Conservation (phyloP, 148 eudicot genomes). For the Chenopodium formosanum region DNA sequence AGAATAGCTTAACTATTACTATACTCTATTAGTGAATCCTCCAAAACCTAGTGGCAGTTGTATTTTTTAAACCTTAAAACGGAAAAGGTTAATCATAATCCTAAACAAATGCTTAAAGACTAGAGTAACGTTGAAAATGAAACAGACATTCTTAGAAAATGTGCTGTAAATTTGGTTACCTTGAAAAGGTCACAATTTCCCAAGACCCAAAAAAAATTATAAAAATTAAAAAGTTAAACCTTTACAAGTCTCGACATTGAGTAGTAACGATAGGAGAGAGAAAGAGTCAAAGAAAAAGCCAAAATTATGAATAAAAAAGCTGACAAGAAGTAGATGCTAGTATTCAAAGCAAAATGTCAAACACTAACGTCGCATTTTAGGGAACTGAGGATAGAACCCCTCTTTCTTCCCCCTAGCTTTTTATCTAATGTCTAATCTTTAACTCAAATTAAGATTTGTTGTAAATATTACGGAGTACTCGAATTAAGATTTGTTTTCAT, state of each 20-base stretch:
- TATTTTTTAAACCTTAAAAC: no score
- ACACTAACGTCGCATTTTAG: constrained; percentile 28
- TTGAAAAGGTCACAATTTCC: constrained; percentile 20
- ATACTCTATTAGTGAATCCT: no score
- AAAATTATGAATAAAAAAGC: constrained; percentile 20
- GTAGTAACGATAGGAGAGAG: neutral
- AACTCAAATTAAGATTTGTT: no score
- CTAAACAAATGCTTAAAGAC: no score
- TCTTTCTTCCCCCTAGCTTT: no score
- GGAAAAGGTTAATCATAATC: neutral
- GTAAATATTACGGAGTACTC: no score
- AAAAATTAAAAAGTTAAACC: neutral
- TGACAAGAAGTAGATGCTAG: constrained; percentile 19
- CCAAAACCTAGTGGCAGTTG: no score
- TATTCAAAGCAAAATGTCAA: constrained; percentile 36
- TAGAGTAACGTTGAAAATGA: constrained; percentile 23
- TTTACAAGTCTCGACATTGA: constrained; percentile 23
- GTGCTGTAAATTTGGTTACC: neutral
- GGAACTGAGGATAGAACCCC: neutral
- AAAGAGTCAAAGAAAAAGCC: constrained; percentile 32
- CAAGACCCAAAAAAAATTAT: neutral
- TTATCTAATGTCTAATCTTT: no score
- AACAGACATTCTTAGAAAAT: constrained; percentile 20
- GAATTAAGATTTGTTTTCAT: no score
- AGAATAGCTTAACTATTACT: no score